These are phyloP conservation scores for Nakaseomyces uthaithaninus DNA, from an alignment of 1,139 yeast species.

Conservation along the genomic window DNA sequence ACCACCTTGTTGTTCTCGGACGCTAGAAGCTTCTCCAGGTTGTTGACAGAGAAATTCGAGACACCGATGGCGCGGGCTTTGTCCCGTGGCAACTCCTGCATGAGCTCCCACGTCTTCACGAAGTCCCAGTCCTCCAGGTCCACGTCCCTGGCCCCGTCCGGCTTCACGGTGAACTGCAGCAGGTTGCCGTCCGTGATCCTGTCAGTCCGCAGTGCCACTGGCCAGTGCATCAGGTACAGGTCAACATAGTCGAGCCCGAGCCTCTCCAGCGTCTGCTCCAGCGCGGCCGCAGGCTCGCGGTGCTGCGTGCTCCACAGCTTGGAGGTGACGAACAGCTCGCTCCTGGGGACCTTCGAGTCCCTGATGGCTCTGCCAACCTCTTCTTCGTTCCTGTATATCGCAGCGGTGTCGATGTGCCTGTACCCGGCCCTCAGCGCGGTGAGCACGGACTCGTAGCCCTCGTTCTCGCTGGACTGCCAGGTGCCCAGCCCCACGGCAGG, in stretches of 20 bases:
- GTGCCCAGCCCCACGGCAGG: conserved; percentile 75
- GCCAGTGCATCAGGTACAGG: conserved; percentile 82
- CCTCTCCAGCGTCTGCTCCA: conserved; percentile 53
- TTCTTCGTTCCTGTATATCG: conserved; percentile 56
- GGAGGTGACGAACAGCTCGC: conserved; percentile 68
- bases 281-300: conserved; percentile 48
- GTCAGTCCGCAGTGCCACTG: conserved; percentile 46
- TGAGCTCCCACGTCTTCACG: conserved; percentile 57
- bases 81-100: conserved; percentile 53
- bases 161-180: conserved; percentile 34
- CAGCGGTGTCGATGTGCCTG: conserved; percentile 75
- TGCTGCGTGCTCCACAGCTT: conserved; percentile 70
- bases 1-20: conserved; percentile 43
- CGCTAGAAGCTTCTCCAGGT: conserved; percentile 44
- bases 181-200: conserved; percentile 34
- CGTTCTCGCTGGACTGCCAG: conserved; percentile 60
- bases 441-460: conserved; percentile 52
- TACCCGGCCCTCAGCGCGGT: conserved; percentile 63
- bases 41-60: conserved; percentile 55
- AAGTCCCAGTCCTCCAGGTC: conserved; percentile 44
- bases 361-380: conserved; percentile 60
- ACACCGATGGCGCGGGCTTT: conserved; percentile 68
- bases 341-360: conserved; percentile 61
- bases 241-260: conserved; percentile 75
- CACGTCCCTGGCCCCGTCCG: conserved; percentile 38